Base-by-base conservation (phyloP, 2,329 filamentous ascomycete species). In the Fusarium papillatum region DNA sequence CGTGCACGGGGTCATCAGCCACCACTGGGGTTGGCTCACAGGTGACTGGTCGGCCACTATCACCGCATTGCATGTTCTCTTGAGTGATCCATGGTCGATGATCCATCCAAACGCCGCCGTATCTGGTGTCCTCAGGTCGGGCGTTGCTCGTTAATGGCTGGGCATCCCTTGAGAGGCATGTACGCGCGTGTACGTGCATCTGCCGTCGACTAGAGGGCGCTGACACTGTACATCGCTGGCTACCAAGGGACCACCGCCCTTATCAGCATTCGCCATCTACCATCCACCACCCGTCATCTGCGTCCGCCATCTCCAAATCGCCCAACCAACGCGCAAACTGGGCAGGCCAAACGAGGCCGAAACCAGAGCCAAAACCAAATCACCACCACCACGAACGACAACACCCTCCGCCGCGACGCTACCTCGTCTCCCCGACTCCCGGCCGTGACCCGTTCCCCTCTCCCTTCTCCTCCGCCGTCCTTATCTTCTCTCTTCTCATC, bases 221-320 rank as follows among this genome's bases (percentile, higher is more conserved):
- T 70, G 64, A 50, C 65, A 72, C 71, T 66, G 73, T 68, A 74
- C 61, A 71, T 50, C 62, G 55, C 43, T 64, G 41, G 46, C 22
- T 64, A 41, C 64, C 59, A 41, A 57, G 48, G 65, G 57, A 59
- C 57, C 39, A 46, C 55, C 62, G 59, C 70, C 66, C 78, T 79
- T 80, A 75, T 79, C 78, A 76, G 67, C 69, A 70, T 78, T 73
- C 67, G 68, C 74, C 74, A 77, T 78, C 75, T 64, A 41, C 75
- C 71, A 70, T 78, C 68, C 71, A 67, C 71, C 78, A 78, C 72
- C 74, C 66, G 55, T 59, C 72, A 68, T 61, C 66, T 66, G 67
- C 67, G 69, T 41, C 66, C 61, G 46, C 53, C 60, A 57, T 64
- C 55, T 64, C 70, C 50, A 26, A 70, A 68, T 68, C 68, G 50